Percentiles rank a stretch among this genome's conserved stretches.
These are phyloP conservation scores for Fusarium papillatum DNA, from an alignment of 2,329 filamentous ascomycete species.

Conservation along the genomic window DNA sequence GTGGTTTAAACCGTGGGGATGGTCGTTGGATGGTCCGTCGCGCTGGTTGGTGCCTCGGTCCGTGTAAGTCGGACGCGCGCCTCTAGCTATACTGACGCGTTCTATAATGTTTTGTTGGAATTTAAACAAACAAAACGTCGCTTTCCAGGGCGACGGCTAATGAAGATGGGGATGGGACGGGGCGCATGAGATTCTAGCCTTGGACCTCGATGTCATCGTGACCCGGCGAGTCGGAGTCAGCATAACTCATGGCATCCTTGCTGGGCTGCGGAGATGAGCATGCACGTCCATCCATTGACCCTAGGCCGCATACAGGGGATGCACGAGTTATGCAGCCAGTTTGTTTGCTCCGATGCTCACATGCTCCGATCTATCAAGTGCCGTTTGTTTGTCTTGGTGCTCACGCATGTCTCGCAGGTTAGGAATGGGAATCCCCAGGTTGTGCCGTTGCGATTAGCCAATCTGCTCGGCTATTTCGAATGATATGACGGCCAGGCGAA, in stretches of 20 bases:
- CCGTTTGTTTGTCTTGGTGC: slow-evolving; percentile 18
- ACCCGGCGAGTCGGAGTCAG: slow-evolving; percentile 29
- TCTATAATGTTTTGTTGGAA: slow-evolving; percentile 21
- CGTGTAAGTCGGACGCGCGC: slow-evolving; percentile 9
- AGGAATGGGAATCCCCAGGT: slow-evolving; percentile 22
- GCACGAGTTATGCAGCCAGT: slow-evolving; percentile 21
- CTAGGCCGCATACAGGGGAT: slow-evolving; percentile 14
- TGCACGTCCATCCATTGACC: slow-evolving; percentile 15
- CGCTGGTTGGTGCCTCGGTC: slow-evolving; percentile 6
- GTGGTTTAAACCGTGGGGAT: slow-evolving; percentile 14
- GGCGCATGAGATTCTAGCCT: slow-evolving; percentile 1
- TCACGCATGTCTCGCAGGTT: slow-evolving; percentile 15
- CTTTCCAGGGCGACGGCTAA: slow-evolving; percentile 28
- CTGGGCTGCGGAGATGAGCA: slow-evolving; percentile 37
- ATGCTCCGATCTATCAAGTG: background rate
- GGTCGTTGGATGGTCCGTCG: slow-evolving; percentile 1
- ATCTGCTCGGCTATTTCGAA: background rate
- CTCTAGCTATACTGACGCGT: slow-evolving; percentile 3
- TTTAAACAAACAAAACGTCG: slow-evolving; percentile 28
- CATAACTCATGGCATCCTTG: slow-evolving; percentile 22
- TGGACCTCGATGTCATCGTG: slow-evolving; percentile 19
- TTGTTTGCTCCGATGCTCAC: background rate
- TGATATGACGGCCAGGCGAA: background rate
- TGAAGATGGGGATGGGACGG: slow-evolving; percentile 28
- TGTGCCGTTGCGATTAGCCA: background rate